Evolutionary conservation across 2,329 filamentous ascomycete species (phyloP), one percentile per base, ranked within the genome.

Genomic region (Hypoxylon rubiginosum): DNA sequence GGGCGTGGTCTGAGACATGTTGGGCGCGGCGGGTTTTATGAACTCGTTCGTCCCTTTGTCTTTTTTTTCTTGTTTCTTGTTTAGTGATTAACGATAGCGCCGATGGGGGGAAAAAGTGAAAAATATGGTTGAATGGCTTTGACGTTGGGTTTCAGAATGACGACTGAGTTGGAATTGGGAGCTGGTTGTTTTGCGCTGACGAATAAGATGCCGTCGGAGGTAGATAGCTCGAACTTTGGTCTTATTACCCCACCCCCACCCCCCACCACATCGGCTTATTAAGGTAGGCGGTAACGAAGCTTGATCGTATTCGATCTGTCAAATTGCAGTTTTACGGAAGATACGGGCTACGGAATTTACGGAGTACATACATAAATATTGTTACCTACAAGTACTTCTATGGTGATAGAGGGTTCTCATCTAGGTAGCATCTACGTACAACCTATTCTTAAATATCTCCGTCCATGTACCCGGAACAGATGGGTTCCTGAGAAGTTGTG

Each of bases 1-100:
- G 50, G 75, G 73, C n/a, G 72, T 71, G 13, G 72, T 51, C n/a
- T 76, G 78, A 64, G 78, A 79, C 79, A 81, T 81, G 49, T 43
- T 51, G 41, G 9, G 32, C 41, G 8, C 10, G 70, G 69, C 73
- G 9, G 68, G 64, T 15, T 36, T 36, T 36, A 36, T 36, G 34
- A 13, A 15, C 10, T 36, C 34, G 34, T 73, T 68, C 75, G 24
- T 45, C 19, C 11, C 32, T 61, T 49, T 52, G n/a, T 51, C 24
- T 46, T n/a, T 43, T 48, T 56, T 28, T 7, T 28, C 7, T 52
- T 53, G 26, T 59, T 58, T 17, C 26, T 55, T 10, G 7, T 28
- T 32, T 30, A 19, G 24, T 43, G 24, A 19, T 53, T 11, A n/a
- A 15, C n/a, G n/a, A 7, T 4, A 41, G 13, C n/a, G 3, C 36